Evolutionary conservation across 176 grass and related monocot species (phyloP).

Genomic region (Areca catechu): DNA sequence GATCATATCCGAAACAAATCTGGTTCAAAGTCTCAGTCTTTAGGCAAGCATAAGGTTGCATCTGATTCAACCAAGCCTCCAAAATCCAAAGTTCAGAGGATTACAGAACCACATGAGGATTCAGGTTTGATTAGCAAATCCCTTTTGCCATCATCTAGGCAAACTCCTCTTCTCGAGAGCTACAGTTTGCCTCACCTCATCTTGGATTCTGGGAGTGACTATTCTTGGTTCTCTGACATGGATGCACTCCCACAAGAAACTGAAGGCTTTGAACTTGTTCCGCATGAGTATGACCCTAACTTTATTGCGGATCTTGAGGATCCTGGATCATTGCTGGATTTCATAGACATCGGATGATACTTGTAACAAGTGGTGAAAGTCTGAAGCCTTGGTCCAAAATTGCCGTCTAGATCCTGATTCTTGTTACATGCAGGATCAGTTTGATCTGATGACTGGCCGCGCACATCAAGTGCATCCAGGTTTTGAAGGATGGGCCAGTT

Average conservation of each 20-base stretch:
- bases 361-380: neutral
- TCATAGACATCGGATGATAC: slow-evolving; percentile 72
- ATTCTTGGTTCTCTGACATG: slow-evolving; percentile 31
- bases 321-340: slow-evolving; percentile 57
- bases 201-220: slow-evolving; percentile 32
- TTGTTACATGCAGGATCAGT: no score
- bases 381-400: neutral
- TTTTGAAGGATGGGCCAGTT: neutral
- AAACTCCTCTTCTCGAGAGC: neutral
- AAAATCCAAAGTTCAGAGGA: slow-evolving; percentile 63
- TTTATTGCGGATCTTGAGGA: slow-evolving; percentile 54
- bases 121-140: slow-evolving; percentile 15
- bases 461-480: neutral
- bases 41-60: slow-evolving; percentile 63
- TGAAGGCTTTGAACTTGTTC: slow-evolving; percentile 18
- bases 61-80: slow-evolving; percentile 48
- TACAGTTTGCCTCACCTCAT: slow-evolving; percentile 23
- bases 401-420: neutral
- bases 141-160: slow-evolving; percentile 27
- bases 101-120: slow-evolving; percentile 37
- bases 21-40: slow-evolving; percentile 36
- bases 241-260: slow-evolving; percentile 24
- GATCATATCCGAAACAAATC: slow-evolving; percentile 37
- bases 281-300: slow-evolving; percentile 40
- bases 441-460: no score